A percentile compares a stretch with the other conserved stretches of the same genome.
Conservation (phyloP, 371 early-diverging fungal species). For the Smittium culicis region DNA sequence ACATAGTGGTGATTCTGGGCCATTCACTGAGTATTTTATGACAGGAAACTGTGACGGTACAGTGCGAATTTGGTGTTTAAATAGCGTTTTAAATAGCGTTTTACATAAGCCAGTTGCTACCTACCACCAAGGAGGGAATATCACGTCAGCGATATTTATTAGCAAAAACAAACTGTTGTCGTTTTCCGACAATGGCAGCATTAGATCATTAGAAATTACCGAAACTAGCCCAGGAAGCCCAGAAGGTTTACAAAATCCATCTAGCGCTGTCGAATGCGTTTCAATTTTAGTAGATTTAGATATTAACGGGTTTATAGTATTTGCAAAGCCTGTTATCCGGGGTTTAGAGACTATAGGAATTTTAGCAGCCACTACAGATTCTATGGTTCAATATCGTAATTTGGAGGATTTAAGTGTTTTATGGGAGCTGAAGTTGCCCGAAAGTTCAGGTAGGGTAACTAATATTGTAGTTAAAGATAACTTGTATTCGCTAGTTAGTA, state of each 20-base stretch:
- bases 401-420: background rate
- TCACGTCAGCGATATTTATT: background rate
- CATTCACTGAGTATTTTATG: background rate
- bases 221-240: background rate
- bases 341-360: background rate
- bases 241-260: background rate
- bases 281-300: background rate
- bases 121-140: background rate
- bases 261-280: background rate
- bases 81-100: background rate
- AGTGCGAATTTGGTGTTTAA: background rate
- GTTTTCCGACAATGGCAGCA: background rate
- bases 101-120: background rate
- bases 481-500: background rate
- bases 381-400: background rate
- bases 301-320: background rate
- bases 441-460: background rate
- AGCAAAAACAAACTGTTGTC: background rate
- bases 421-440: background rate
- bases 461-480: background rate
- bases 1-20: background rate
- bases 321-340: background rate
- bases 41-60: background rate
- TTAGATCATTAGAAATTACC: background rate
- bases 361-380: background rate